Conservation (phyloP, 805 yeast species). For the Yamadazyma paraphyllophila region DNA sequence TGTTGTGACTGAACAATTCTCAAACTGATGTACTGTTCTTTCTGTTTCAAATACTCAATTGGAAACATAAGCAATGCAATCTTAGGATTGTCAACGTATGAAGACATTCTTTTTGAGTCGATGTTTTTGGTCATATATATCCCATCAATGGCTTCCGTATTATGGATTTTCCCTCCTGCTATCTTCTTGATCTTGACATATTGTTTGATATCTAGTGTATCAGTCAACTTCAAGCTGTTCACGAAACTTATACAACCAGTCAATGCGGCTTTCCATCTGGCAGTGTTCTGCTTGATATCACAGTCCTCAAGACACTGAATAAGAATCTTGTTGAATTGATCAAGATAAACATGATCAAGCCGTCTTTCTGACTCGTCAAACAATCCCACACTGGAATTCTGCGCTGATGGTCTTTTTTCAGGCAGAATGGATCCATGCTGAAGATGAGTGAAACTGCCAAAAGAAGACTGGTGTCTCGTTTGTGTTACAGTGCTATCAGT, state of each 20-base stretch:
- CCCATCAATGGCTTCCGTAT: slow-evolving; percentile 70
- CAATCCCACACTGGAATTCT: background rate
- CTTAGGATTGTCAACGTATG: slow-evolving; percentile 60
- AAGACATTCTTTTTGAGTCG: slow-evolving; percentile 78
- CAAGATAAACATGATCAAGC: slow-evolving; percentile 22
- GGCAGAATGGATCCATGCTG: slow-evolving; percentile 6
- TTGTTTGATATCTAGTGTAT: slow-evolving; percentile 80
- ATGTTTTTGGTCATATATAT: slow-evolving; percentile 79
- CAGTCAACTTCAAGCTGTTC: slow-evolving; percentile 62
- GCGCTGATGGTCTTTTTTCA: background rate
- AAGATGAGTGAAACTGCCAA: slow-evolving; percentile 8
- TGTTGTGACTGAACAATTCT: slow-evolving; percentile 87
- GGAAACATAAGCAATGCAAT: slow-evolving; percentile 87
- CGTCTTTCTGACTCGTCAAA: slow-evolving; percentile 9
- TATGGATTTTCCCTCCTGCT: slow-evolving; percentile 66
- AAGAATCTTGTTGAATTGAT: slow-evolving; percentile 51
- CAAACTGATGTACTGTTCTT: slow-evolving; percentile 76
- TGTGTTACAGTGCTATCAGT: background rate
- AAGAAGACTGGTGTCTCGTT: slow-evolving; percentile 10
- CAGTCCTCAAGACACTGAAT: slow-evolving; percentile 64
- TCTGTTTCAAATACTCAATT: slow-evolving; percentile 74
- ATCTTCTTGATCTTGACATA: slow-evolving; percentile 85
- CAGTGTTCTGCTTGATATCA: slow-evolving; percentile 42
- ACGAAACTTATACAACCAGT: slow-evolving; percentile 52
- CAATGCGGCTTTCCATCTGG: slow-evolving; percentile 60